These are phyloP conservation scores for Diphasiastrum complanatum DNA, from an alignment of 83 land plant genomes.

Conservation along the genomic window DNA sequence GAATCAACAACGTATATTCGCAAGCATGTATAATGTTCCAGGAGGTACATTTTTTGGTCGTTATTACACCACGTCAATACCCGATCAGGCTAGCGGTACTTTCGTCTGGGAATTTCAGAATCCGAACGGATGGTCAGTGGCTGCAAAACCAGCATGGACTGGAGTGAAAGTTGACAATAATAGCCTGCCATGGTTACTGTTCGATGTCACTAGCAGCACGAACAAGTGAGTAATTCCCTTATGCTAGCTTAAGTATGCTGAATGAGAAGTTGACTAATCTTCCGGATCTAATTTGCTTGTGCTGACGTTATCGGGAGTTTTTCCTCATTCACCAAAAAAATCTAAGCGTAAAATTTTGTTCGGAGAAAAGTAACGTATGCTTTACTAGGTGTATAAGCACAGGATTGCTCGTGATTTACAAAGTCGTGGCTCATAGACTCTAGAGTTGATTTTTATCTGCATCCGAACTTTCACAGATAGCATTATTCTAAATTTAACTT, in stretches of 20 bases:
- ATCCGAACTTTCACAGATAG: conserved; percentile 2
- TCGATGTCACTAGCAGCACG: conserved; percentile 17
- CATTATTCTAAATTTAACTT: neutral
- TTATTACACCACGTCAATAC: neutral
- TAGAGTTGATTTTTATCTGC: too few species aligned
- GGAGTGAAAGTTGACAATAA: conserved; percentile 12
- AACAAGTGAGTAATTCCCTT: conserved; percentile 18
- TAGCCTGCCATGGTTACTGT: conserved; percentile 23
- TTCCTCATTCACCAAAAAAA: too few species aligned
- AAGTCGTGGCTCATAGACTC: too few species aligned
- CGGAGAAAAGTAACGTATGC: neutral
- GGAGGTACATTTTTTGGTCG: conserved; percentile 19
- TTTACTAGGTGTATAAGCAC: neutral
- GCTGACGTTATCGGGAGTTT: too few species aligned
- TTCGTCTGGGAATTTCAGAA: conserved; percentile 15
- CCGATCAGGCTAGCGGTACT: conserved; percentile 14
- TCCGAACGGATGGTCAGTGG: conserved; percentile 18
- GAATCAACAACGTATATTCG: neutral
- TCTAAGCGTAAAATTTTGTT: too few species aligned
- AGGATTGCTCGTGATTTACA: neutral
- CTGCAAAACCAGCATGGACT: neutral
- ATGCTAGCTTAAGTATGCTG: neutral
- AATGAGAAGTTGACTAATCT: neutral
- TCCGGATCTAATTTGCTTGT: too few species aligned
- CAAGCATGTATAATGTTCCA: conserved; percentile 20